These are phyloP conservation scores for Phoenix dactylifera DNA, from an alignment of 176 grass and related monocot species.

Conservation along the genomic window DNA sequence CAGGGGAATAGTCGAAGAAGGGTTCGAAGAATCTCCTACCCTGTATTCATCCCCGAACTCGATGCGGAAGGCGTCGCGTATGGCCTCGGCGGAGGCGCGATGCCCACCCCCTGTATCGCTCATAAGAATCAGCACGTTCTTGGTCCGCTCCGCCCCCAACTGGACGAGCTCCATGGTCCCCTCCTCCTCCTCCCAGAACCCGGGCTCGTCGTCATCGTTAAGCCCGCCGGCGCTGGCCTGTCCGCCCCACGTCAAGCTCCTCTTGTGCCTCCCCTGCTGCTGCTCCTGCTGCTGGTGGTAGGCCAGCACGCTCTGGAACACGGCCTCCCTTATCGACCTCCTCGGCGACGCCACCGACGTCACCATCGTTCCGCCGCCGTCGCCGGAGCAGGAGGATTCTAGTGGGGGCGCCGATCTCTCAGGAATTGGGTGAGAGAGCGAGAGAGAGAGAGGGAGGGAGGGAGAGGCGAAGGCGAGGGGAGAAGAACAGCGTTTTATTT, in stretches of 20 bases:
- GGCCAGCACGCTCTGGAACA: conserved; percentile 65
- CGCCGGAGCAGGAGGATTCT: neutral
- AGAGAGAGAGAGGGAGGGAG: conserved; percentile 11
- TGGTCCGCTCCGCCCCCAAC: conserved; percentile 77
- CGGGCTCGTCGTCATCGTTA: conserved; percentile 55
- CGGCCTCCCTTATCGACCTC: conserved; percentile 65
- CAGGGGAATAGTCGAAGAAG: too few relatives aligned
- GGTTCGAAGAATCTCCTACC: conserved; percentile 14
- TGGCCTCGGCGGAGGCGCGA: conserved; percentile 91
- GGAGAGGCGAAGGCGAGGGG: neutral
- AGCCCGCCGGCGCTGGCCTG: conserved; percentile 20
- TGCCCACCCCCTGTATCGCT: conserved; percentile 88
- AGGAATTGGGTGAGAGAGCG: neutral
- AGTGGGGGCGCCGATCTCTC: neutral
- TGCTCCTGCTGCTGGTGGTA: conserved; percentile 68
- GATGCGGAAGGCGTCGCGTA: conserved; percentile 86
- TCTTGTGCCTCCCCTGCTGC: conserved; percentile 32
- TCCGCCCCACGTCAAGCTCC: conserved; percentile 46
- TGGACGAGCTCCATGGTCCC: conserved; percentile 87
- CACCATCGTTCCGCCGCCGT: conserved; percentile 26
- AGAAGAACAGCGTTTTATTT: too few relatives aligned
- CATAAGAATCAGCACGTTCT: conserved; percentile 97
- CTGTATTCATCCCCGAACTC: conserved; percentile 81
- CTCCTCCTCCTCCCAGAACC: conserved; percentile 89
- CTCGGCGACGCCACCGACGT: conserved; percentile 55